Evolutionary conservation across 2,329 filamentous ascomycete species (phyloP).

Genomic region (Tricladium varicosporioides): DNA sequence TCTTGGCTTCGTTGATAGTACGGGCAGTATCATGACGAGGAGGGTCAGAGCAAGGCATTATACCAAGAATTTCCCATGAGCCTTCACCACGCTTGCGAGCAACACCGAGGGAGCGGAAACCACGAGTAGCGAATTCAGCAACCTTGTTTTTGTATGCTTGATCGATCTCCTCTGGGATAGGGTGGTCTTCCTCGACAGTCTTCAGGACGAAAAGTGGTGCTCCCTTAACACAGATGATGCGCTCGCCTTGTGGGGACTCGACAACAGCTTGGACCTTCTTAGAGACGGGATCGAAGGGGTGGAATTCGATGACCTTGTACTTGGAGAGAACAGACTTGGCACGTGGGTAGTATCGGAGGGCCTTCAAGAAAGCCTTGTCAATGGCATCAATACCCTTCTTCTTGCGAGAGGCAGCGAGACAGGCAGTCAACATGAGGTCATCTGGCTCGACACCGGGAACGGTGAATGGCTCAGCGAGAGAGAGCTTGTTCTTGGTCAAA

Average conservation of each 20-base stretch:
- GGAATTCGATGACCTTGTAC: conserved; percentile 82
- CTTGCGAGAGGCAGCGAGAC: conserved; percentile 85
- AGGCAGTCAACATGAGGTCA: conserved; percentile 90
- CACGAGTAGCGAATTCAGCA: conserved; percentile 85
- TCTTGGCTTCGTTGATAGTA: conserved; percentile 87
- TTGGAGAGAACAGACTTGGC: conserved; percentile 78
- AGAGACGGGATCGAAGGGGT: conserved; percentile 87
- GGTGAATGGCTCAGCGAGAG: conserved; percentile 79
- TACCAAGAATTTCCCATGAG: conserved; percentile 88
- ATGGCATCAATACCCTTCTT: conserved; percentile 95
- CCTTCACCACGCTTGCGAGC: conserved; percentile 82
- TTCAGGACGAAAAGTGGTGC: conserved; percentile 84
- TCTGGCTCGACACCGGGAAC: conserved; percentile 79
- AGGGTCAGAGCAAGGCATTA: conserved; percentile 92
- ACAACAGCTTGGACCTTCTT: conserved; percentile 89
- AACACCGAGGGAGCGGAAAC: conserved; percentile 91
- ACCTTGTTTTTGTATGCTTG: conserved; percentile 90
- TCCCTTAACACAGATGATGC: conserved; percentile 87
- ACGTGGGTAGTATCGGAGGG: conserved; percentile 76
- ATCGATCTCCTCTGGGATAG: conserved; percentile 73
- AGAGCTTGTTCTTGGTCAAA: conserved; percentile 91
- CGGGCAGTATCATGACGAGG: conserved; percentile 87
- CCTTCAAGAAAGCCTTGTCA: conserved; percentile 91
- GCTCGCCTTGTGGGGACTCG: conserved; percentile 78
- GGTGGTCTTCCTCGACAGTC: conserved; percentile 82